A percentile compares a stretch with the other conserved stretches of the same genome.
These are phyloP conservation scores for Trichoderma afroharzianum DNA, from an alignment of 2,329 filamentous ascomycete species.

Conservation along the genomic window DNA sequence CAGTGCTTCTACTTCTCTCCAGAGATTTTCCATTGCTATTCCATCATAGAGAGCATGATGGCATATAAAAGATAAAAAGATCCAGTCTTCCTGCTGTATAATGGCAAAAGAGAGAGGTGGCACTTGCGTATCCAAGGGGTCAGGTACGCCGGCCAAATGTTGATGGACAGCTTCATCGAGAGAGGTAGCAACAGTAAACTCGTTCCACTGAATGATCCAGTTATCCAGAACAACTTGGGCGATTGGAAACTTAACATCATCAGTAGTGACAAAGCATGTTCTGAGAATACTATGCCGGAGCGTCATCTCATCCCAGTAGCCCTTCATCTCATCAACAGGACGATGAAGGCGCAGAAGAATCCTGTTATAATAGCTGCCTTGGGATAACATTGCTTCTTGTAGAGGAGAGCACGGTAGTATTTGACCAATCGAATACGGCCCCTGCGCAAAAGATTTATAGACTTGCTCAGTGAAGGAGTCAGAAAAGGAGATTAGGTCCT, in stretches of 20 bases:
- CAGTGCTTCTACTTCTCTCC: slow-evolving; percentile 64
- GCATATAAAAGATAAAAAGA: slow-evolving; percentile 48
- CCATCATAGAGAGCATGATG: slow-evolving; percentile 90
- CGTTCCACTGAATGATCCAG: slow-evolving; percentile 40
- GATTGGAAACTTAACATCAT: slow-evolving; percentile 58
- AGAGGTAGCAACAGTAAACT: slow-evolving; percentile 31
- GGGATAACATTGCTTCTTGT: slow-evolving; percentile 79
- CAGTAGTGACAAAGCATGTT: slow-evolving; percentile 69
- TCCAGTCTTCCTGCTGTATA: slow-evolving; percentile 30
- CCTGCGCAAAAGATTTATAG: background rate
- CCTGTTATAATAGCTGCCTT: slow-evolving; percentile 67
- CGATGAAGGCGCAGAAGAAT: slow-evolving; percentile 60
- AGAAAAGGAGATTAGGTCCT: slow-evolving; percentile 25
- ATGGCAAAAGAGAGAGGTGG: slow-evolving; percentile 46
- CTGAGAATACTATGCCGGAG: slow-evolving; percentile 71
- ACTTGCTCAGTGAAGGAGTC: slow-evolving; percentile 27
- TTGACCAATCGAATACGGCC: slow-evolving; percentile 41
- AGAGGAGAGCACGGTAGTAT: slow-evolving; percentile 81
- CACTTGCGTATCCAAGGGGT: slow-evolving; percentile 41
- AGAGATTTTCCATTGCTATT: slow-evolving; percentile 65
- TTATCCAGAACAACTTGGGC: slow-evolving; percentile 65
- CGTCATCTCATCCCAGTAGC: slow-evolving; percentile 61
- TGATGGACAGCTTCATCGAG: slow-evolving; percentile 37
- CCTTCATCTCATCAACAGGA: slow-evolving; percentile 47
- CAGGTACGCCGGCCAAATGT: slow-evolving; percentile 39